A percentile compares a stretch with the other conserved stretches of the same genome.
These are phyloP conservation scores for Flaveria floridana DNA, from an alignment of 140 eudicot genomes.

Conservation along the genomic window DNA sequence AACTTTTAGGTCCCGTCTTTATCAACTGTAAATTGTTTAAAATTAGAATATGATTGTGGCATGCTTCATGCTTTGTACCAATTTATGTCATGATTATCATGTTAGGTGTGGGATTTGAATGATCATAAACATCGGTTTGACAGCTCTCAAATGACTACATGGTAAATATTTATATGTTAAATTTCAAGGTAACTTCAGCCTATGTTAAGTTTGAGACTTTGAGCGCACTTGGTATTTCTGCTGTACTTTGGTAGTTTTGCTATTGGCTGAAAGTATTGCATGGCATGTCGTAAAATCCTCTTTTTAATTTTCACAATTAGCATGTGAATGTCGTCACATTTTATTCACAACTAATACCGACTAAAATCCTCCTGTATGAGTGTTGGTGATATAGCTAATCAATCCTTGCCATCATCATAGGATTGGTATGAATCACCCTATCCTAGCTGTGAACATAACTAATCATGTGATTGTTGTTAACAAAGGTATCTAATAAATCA, in stretches of 20 bases:
- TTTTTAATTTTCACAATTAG: not conserved
- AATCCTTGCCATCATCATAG: conserved; percentile 47
- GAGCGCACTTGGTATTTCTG: conserved; percentile 94
- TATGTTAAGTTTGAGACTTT: conserved; percentile 95
- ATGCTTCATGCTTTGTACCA: not conserved
- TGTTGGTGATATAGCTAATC: no score
- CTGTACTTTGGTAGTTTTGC: conserved; percentile 74
- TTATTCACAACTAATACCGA: no score
- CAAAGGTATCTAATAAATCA: no score
- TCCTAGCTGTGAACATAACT: no score
- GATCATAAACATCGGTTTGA: not conserved
- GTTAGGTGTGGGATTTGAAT: conserved; percentile 21
- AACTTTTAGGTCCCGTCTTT: not conserved
- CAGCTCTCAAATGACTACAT: not conserved
- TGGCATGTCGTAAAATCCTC: conserved; percentile 75
- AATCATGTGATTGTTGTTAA: no score
- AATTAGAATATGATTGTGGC: not conserved
- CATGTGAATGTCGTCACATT: no score
- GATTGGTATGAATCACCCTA: conserved; percentile 35
- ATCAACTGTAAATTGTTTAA: not conserved
- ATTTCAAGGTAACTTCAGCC: conserved; percentile 49
- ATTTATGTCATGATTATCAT: conserved; percentile 16
- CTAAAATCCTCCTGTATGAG: no score
- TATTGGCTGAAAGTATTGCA: conserved; percentile 84
- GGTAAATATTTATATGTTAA: conserved; percentile 2